These are phyloP conservation scores for Xerocomellus dryophilus DNA, from an alignment of 768 basidiomycete species.

Conservation along the genomic window DNA sequence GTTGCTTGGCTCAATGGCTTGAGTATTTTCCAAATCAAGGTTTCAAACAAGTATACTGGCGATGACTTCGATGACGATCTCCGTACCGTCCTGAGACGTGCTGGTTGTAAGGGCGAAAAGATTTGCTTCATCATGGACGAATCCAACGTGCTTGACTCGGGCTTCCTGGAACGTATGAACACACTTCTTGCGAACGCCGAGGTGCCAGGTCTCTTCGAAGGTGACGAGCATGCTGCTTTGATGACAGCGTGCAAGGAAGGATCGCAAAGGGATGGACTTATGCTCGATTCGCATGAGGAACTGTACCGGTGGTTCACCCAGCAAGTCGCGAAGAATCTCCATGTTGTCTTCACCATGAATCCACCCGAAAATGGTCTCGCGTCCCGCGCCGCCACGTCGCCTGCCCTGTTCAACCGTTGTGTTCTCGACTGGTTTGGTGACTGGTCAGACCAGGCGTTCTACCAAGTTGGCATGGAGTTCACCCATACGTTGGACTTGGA, in stretches of 20 bases:
- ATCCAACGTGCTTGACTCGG: constrained; percentile 97
- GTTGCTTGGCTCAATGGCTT: constrained; percentile 99
- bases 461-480: constrained; percentile 97
- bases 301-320: constrained; percentile 98
- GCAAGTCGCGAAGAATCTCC: constrained; percentile 96
- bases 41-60: constrained; percentile 97
- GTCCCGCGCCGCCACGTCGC: constrained; percentile 94
- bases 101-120: constrained; percentile 98
- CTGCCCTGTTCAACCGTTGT: constrained; percentile 97
- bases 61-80: constrained; percentile 99
- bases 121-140: constrained; percentile 99
- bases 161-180: constrained; percentile 99
- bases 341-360: constrained; percentile 99
- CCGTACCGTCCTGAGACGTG: constrained; percentile 87
- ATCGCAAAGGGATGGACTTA: constrained; percentile 96
- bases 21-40: constrained; percentile 99
- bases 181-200: constrained; percentile 99
- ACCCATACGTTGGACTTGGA: constrained; percentile 93
- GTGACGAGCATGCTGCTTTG: constrained; percentile 95
- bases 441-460: constrained; percentile 98
- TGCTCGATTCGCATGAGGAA: constrained; percentile 98
- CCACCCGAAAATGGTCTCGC: constrained; percentile 95
- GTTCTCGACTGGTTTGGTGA: constrained; percentile 99
- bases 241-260: constrained; percentile 99
- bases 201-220: constrained; percentile 99